Base-by-base conservation (phyloP, 192 early-diverging fungal species). In the Umbelopsis vinacea region DNA sequence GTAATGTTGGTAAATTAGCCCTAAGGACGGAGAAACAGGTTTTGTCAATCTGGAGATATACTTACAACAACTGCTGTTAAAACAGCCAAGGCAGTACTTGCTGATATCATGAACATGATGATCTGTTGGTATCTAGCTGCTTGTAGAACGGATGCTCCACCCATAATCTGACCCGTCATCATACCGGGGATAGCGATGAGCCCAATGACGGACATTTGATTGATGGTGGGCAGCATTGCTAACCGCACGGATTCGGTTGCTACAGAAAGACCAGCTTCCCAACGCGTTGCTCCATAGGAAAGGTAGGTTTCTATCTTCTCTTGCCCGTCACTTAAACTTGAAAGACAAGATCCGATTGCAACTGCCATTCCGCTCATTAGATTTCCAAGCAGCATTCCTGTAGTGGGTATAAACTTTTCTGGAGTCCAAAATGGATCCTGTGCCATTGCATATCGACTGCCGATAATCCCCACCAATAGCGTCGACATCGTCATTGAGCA, bases 351-450 rank as follows among this genome's bases (percentile, higher is more conserved):
- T n/a, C 85, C 81, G 46, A 91, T 75, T 7, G 87, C 92, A 40
- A 94, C 82, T 3, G 92, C 88, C 69, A 90, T 88, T 3, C 89
- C 90, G 6, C 88, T 90, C 86, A 92, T 89, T 35, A 82, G 79
- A 77, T 93, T 94, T 37, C 94, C 95, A 17, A 95, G 84, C 45
- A 97, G 78, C 94, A 97, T 95, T 29, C 93, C 95, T n/a, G 95
- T 82, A 1, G 91, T 95, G 19, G 95, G 93, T 38, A 96, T 92
- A 73, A 94, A 96, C 71, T 90, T 89, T 47, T 86, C 83, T 7
- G 95, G 90, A 3, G 83, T 82, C 72, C 86, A 92, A 69, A 92
- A 89, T 2, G 93, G 93, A 33, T 79, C 72, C 70, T 92, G 88
- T 11, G 87, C 82, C 77, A 96, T 89, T 14, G 95, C 90, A 69